phyloP scores from a whole-genome alignment of 2,329 filamentous ascomycete genomes.

The Calonectria pseudoturangicola region DNA sequence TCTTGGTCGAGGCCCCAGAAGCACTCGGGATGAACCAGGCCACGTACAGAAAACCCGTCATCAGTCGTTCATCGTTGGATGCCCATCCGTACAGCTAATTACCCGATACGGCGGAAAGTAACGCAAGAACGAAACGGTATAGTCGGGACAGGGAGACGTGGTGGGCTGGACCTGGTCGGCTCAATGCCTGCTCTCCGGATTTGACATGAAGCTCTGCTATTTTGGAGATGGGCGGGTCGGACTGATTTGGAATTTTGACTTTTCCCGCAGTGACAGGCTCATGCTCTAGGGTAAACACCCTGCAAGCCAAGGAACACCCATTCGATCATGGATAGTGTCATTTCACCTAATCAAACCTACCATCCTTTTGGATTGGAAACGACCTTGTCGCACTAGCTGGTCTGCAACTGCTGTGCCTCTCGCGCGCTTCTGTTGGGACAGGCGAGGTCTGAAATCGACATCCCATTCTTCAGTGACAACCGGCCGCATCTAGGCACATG shows the following conservation, averaged over 20 bases:
- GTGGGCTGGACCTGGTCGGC: constrained; percentile 29
- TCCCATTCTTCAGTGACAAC: neutral
- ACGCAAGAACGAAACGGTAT: constrained; percentile 42
- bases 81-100: constrained; percentile 34
- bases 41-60: constrained; percentile 22
- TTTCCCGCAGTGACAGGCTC: constrained; percentile 45
- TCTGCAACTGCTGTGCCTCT: constrained; percentile 20
- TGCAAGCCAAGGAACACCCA: constrained; percentile 44
- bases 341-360: constrained; percentile 52
- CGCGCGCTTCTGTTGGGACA: constrained; percentile 13
- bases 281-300: constrained; percentile 42
- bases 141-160: constrained; percentile 32
- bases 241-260: constrained; percentile 45
- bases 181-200: constrained; percentile 44
- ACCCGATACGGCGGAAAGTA: constrained; percentile 34
- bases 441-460: constrained; percentile 8
- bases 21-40: constrained; percentile 39
- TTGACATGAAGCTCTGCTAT: constrained; percentile 46
- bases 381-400: neutral
- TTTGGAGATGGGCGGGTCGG: constrained; percentile 48
- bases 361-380: constrained; percentile 27
- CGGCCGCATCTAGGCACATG: constrained; percentile 5
- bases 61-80: constrained; percentile 26
- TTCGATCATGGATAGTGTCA: constrained; percentile 47
- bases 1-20: constrained; percentile 43